Percentiles rank a stretch among this genome's conserved stretches.
Conservation (phyloP, 768 basidiomycete species). For the Tricholoma saponaceum region DNA sequence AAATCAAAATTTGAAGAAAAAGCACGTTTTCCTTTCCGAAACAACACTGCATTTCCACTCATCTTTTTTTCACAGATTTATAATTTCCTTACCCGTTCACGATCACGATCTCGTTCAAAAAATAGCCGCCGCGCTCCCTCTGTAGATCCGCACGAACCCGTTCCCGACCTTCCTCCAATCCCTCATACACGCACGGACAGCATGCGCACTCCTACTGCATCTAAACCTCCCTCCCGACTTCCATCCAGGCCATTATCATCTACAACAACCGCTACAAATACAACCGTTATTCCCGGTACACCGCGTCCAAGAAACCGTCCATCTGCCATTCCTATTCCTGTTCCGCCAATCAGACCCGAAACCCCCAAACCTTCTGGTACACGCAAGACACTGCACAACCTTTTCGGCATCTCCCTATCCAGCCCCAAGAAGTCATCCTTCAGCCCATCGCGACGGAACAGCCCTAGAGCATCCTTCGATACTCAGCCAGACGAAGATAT, state of each 20-base stretch:
- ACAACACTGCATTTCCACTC: slow-evolving; percentile 4
- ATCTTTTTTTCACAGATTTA: slow-evolving; percentile 42
- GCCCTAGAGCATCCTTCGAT: slow-evolving; percentile 21
- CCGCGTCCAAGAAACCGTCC: slow-evolving; percentile 33
- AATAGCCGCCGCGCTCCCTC: slow-evolving; percentile 17
- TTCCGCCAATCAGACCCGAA: slow-evolving; percentile 19
- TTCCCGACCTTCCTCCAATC: slow-evolving; percentile 19
- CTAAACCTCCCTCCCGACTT: slow-evolving; percentile 46
- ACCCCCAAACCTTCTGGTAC: slow-evolving; percentile 33
- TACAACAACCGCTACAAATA: slow-evolving; percentile 58
- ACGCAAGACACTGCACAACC: slow-evolving; percentile 38
- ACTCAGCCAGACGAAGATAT: slow-evolving; percentile 14
- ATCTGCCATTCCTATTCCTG: slow-evolving; percentile 24
- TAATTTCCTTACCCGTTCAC: slow-evolving; percentile 52
- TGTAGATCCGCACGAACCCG: slow-evolving; percentile 15
- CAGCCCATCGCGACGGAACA: slow-evolving; percentile 29
- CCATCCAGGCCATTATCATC: slow-evolving; percentile 63
- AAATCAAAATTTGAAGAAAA: slow-evolving; percentile 43
- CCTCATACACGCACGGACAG: slow-evolving; percentile 6
- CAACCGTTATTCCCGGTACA: slow-evolving; percentile 56
- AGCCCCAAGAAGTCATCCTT: slow-evolving; percentile 35
- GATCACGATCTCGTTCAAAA: slow-evolving; percentile 57
- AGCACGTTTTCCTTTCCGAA: slow-evolving; percentile 25
- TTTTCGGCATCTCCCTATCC: slow-evolving; percentile 41
- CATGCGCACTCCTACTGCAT: slow-evolving; percentile 15